Evolutionary conservation across 768 basidiomycete species (phyloP), one percentile per base, ranked within the genome.

Genomic region (Mycena leptocephala): DNA sequence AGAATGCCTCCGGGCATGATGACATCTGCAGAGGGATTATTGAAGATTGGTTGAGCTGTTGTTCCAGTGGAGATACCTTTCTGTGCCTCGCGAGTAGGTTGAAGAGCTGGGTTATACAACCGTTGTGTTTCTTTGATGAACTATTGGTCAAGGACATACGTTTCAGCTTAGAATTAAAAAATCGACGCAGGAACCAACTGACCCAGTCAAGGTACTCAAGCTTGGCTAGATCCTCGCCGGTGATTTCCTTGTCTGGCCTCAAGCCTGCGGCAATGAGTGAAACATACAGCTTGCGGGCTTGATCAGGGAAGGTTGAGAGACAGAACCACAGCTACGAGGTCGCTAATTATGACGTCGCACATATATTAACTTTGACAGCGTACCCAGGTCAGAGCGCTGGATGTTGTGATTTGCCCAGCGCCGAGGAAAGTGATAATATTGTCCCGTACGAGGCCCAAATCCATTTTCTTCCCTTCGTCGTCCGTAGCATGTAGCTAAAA

Each of bases 121-220:
- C 76, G 67, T 18, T 77, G 76, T 16, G 46, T 70, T 28, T 74
- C 71, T 43, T 70, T 69, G 59, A 74, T 46, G 46, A 74, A 74
- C 66, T 74, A 16, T 1, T 6, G n/a, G n/a, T n/a, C n/a, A n/a
- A n/a, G n/a, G n/a, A n/a, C n/a, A n/a, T n/a, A n/a, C n/a, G n/a
- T n/a, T n/a, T n/a, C n/a, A n/a, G n/a, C n/a, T n/a, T n/a, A n/a
- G n/a, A n/a, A n/a, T n/a, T n/a, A n/a, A n/a, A n/a, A n/a, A n/a
- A n/a, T n/a, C n/a, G n/a, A n/a, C n/a, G n/a, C n/a, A 51, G 9
- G 11, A 39, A 1, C 6, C n/a, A 63, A 68, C 72, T 20, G 7
- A 77, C 76, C 76, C 76, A 77, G 30, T 77, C 76, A 5, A 77
- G 56, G n/a, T 77, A 77, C 55, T 77, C 76, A 2, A 77, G 53